These are phyloP conservation scores for Pythium monospermum DNA, from an alignment of 352 stramenopile species.

Conservation along the genomic window DNA sequence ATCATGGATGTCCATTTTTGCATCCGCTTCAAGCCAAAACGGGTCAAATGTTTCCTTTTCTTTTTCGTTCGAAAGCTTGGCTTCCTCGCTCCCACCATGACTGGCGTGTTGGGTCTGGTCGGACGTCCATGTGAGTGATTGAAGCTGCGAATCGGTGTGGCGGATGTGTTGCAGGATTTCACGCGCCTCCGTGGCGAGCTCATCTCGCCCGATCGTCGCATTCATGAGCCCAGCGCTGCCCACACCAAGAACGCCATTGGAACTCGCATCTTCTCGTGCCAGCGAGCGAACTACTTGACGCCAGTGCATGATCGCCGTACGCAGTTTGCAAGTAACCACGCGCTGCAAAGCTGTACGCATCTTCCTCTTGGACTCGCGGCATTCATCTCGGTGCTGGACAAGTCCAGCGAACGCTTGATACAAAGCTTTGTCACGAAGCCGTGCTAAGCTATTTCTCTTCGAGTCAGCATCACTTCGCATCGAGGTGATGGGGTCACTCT, in stretches of 20 bases:
- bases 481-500: conserved; percentile 28
- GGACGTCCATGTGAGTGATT: conserved; percentile 36
- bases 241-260: conserved; percentile 21
- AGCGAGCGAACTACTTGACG: conserved; percentile 17
- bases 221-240: conserved; percentile 45
- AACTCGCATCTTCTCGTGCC: conserved; percentile 6
- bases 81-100: neutral
- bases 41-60: conserved; percentile 37
- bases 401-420: conserved; percentile 51
- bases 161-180: conserved; percentile 38
- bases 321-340: conserved; percentile 24
- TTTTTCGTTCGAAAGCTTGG: neutral
- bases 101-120: conserved; percentile 18
- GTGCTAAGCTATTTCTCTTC: conserved; percentile 22
- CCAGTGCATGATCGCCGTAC: conserved; percentile 27
- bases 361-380: conserved; percentile 32
- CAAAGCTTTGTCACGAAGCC: conserved; percentile 34
- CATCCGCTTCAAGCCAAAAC: conserved; percentile 48
- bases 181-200: conserved; percentile 43
- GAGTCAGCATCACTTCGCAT: conserved; percentile 6
- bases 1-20: conserved; percentile 52
- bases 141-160: conserved; percentile 29
- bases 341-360: conserved; percentile 28
- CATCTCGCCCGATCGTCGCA: conserved; percentile 40
- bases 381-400: conserved; percentile 33